Evolutionary conservation across 1,284 basidiomycete genomes (phyloP).

Genomic region (Cutaneotrichosporon cyanovorans): DNA sequence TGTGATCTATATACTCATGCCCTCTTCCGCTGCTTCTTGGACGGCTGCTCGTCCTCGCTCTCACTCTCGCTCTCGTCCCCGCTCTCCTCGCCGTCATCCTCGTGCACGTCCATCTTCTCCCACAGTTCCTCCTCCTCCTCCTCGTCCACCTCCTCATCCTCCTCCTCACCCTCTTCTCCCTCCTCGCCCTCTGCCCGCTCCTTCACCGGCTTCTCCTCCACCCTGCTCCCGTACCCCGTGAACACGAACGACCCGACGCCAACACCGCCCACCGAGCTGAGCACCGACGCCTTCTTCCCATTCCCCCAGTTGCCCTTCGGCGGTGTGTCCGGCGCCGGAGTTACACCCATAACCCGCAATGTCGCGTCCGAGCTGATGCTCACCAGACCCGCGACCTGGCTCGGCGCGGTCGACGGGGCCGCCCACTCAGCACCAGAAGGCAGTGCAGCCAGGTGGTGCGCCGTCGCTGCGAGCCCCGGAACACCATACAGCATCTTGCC

Average conservation of each 20-base stretch:
- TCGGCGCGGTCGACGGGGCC: background rate
- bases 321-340: constrained; percentile 52
- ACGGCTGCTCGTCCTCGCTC: constrained; percentile 3
- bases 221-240: constrained; percentile 37
- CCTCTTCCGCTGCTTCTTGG: constrained; percentile 2
- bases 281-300: constrained; percentile 55
- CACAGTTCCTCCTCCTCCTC: constrained; percentile 31
- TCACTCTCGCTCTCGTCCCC: constrained; percentile 40
- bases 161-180: constrained; percentile 23
- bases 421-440: constrained; percentile 9
- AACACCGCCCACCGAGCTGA: constrained; percentile 63
- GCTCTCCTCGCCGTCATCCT: constrained; percentile 28
- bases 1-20: background rate
- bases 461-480: constrained; percentile 41
- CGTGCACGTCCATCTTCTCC: constrained; percentile 25
- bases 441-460: constrained; percentile 33
- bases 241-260: constrained; percentile 54
- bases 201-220: constrained; percentile 49
- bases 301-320: constrained; percentile 55
- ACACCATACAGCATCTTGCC: constrained; percentile 65
- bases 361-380: constrained; percentile 41
- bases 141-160: constrained; percentile 24
- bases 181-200: constrained; percentile 18
- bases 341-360: constrained; percentile 63
- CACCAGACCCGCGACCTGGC: constrained; percentile 25